Evolutionary conservation across 371 early-diverging fungal species (phyloP).

Genomic region (Mortierella sp.): DNA sequence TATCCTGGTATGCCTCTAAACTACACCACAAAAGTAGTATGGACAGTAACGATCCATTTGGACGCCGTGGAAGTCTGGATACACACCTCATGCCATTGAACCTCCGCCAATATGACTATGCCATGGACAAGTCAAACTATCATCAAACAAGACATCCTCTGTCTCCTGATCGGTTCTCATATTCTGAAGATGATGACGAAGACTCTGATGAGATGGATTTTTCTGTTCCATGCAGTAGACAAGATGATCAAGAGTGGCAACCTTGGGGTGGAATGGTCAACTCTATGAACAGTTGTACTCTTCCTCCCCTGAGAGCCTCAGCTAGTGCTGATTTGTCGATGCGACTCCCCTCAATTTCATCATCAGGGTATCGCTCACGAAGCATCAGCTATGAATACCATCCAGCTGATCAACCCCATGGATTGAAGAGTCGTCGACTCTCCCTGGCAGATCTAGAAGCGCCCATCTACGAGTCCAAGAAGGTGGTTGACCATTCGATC

Average conservation of each 20-base stretch:
- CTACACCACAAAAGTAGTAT: slow-evolving; percentile 40
- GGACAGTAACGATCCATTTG: slow-evolving; percentile 15
- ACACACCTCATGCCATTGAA: slow-evolving; percentile 36
- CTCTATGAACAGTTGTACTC: slow-evolving; percentile 28
- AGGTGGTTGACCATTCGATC: slow-evolving; percentile 34
- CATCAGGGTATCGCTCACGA: slow-evolving; percentile 25
- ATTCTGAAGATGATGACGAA: slow-evolving; percentile 53
- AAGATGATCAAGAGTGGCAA: slow-evolving; percentile 9
- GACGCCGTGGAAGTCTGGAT: slow-evolving; percentile 26
- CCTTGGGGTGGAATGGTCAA: slow-evolving; percentile 42
- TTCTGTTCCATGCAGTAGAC: not conserved
- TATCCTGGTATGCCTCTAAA: slow-evolving; percentile 57
- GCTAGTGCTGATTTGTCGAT: not conserved
- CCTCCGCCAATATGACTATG: slow-evolving; percentile 19
- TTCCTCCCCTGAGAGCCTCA: slow-evolving; percentile 36
- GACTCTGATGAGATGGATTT: slow-evolving; percentile 44
- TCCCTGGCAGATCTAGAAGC: slow-evolving; percentile 51
- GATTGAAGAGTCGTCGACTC: slow-evolving; percentile 38
- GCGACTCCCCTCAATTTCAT: slow-evolving; percentile 38
- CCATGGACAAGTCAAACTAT: slow-evolving; percentile 25
- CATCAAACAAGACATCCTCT: slow-evolving; percentile 41
- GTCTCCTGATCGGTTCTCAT: slow-evolving; percentile 45
- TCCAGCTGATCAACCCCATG: slow-evolving; percentile 10
- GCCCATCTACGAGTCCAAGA: slow-evolving; percentile 46
- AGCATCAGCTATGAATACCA: slow-evolving; percentile 21